Conservation (phyloP, 2,329 filamentous ascomycete genomes). For the Botrytis hyacinthi region DNA sequence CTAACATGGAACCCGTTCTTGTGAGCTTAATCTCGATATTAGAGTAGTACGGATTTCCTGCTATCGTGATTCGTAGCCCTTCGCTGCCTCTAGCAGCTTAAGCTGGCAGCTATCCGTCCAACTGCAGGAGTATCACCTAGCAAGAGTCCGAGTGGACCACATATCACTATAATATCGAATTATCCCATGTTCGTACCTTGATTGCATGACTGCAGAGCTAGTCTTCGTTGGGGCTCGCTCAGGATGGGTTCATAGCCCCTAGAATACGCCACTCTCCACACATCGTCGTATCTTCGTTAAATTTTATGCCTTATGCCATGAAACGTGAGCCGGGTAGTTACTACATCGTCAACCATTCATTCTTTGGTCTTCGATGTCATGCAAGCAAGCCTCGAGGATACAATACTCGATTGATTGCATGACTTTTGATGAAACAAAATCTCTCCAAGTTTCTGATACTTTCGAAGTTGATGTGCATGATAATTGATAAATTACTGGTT, state of each 20-base stretch:
- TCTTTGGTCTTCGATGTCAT: not conserved
- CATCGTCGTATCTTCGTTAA: constrained; percentile 20
- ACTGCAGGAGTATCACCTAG: constrained; percentile 15
- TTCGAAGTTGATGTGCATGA: not conserved
- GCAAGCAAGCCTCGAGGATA: not conserved
- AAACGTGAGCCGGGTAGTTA: constrained; percentile 17
- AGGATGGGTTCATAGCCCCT: not conserved
- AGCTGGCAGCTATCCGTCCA: not conserved
- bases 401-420: not conserved
- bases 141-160: constrained; percentile 22
- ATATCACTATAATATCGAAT: constrained; percentile 26
- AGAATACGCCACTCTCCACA: not conserved
- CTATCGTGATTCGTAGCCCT: not conserved
- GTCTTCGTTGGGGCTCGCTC: constrained; percentile 23
- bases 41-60: not conserved
- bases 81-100: not conserved
- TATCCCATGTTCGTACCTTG: constrained; percentile 26
- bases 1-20: not conserved
- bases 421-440: not conserved
- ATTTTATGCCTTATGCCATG: constrained; percentile 1
- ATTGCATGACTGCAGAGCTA: not conserved
- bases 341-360: constrained; percentile 18
- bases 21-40: not conserved
- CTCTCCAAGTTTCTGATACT: not conserved
- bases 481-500: constrained; percentile 25